Evolutionary conservation across 257 asterid species (phyloP).

Genomic region (Handroanthus guayacan): DNA sequence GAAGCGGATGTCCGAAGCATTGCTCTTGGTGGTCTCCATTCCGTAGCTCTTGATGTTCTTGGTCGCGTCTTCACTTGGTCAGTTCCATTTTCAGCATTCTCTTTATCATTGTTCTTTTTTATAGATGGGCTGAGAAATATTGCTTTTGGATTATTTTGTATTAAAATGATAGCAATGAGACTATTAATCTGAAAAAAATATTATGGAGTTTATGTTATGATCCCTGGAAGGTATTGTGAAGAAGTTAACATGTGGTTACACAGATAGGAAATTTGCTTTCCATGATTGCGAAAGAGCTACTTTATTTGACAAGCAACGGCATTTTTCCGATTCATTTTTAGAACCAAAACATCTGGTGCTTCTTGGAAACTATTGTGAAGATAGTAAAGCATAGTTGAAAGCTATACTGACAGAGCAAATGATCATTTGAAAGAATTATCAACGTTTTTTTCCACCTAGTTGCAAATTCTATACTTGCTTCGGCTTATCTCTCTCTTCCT

Average conservation of each 20-base stretch:
- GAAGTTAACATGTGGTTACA: too few species aligned
- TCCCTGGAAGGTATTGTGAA: too few species aligned
- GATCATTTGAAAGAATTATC: neutral
- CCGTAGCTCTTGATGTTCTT: conserved; percentile 72
- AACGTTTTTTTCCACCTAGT: neutral
- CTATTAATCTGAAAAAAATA: too few species aligned
- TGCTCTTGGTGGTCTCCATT: conserved; percentile 95
- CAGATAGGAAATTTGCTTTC: too few species aligned
- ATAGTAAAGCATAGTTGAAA: too few species aligned
- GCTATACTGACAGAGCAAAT: too few species aligned
- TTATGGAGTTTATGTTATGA: too few species aligned
- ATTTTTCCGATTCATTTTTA: too few species aligned
- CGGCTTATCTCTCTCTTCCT: neutral
- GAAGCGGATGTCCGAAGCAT: conserved; percentile 49
- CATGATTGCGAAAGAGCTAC: too few species aligned
- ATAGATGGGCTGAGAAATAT: neutral
- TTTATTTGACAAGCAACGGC: too few species aligned
- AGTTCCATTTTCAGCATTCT: conserved; percentile 41
- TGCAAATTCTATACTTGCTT: neutral
- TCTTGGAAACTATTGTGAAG: too few species aligned
- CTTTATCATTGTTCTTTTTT: neutral
- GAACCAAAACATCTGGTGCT: too few species aligned
- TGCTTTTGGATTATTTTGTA: neutral
- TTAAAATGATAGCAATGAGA: neutral
- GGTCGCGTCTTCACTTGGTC: conserved; percentile 95